These are phyloP conservation scores for Mortierella alpina DNA, from an alignment of 192 early-diverging fungal genomes.

Conservation along the genomic window DNA sequence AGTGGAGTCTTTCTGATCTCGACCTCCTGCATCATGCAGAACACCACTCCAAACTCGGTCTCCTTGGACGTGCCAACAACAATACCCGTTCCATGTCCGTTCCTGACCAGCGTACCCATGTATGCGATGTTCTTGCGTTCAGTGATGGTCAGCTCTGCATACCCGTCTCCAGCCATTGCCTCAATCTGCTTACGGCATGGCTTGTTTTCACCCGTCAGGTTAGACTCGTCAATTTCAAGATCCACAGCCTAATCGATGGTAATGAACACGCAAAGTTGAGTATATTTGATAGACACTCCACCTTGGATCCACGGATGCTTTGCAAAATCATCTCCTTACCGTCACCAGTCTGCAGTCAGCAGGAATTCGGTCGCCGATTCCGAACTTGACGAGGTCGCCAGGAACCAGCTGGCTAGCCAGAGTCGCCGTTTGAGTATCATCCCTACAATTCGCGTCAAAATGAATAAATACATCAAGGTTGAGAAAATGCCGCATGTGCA, in stretches of 20 bases:
- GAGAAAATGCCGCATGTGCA: not conserved
- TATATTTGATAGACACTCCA: not conserved
- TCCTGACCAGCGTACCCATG: conserved; percentile 93
- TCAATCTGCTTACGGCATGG: conserved; percentile 77
- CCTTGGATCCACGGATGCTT: too few relatives aligned
- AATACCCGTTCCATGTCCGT: conserved; percentile 88
- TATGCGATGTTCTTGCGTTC: conserved; percentile 91
- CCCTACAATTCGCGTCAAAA: conserved; percentile 51
- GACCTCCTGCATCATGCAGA: conserved; percentile 93
- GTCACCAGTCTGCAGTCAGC: conserved; percentile 88
- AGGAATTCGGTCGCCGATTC: conserved; percentile 92
- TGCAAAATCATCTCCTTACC: conserved; percentile 35
- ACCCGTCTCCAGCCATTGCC: conserved; percentile 53
- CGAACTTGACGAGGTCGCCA: conserved; percentile 90
- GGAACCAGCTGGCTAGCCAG: conserved; percentile 89
- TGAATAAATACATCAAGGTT: not conserved
- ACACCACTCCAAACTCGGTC: conserved; percentile 96
- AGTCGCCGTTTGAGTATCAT: conserved; percentile 64
- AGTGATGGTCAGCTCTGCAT: conserved; percentile 69
- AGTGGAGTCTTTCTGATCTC: conserved; percentile 92
- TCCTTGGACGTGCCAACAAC: conserved; percentile 89
- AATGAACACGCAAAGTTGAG: not conserved
- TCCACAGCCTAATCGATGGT: conserved; percentile 65
- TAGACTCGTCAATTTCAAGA: conserved; percentile 93
- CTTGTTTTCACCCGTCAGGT: conserved; percentile 89